Base-by-base conservation (phyloP, 257 asterid species). In the Solanum virginianum region DNA sequence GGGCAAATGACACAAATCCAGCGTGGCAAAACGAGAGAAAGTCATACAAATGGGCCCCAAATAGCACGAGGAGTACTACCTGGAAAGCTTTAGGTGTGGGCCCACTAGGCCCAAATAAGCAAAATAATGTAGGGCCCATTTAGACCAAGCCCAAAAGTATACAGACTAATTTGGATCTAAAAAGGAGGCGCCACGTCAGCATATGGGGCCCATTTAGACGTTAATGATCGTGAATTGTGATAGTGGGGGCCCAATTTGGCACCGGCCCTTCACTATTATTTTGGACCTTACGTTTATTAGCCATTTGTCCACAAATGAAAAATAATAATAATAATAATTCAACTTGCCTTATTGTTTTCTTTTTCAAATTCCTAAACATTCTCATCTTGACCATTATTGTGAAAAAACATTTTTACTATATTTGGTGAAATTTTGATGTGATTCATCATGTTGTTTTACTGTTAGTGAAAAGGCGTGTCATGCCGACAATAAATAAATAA, bases 231-330 rank as follows among this genome's bases (percentile, higher is more conserved):
- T 56, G 4, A 8, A 2, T 68, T 68, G 41, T 66, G 84, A 24
- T 49, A 15, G 20, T 18, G 80, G 75, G 85, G 85, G 68, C 16
- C 80, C 81, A 39, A 36, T 22, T 65, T 2, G 18, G 54, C 85
- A 68, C 85, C 85, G 85, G 85, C 85, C 80, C 63, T 26, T 83
- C 80, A 47, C 85, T 47, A 29, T 51, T 83, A 65, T 36, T 82
- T 83, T 83, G 85, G 85, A 45, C 68, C 68, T 83, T 68, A 65
- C 80, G 66, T 20, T 83, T 54, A 49, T 68, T 68, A 16, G 24
- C 80, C 51, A 47, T 56, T 65, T 79, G 65, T 29, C 83, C 83
- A 79, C 29, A 79, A 53, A 79, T 79, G 6, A 77, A 11, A 9
- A 45, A 45, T 43, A 43, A 43, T 2, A 57, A 75, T 49, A 68